Evolutionary conservation across 345 rosid genomes (phyloP).

Genomic region (Eucalyptus guilfoylei): DNA sequence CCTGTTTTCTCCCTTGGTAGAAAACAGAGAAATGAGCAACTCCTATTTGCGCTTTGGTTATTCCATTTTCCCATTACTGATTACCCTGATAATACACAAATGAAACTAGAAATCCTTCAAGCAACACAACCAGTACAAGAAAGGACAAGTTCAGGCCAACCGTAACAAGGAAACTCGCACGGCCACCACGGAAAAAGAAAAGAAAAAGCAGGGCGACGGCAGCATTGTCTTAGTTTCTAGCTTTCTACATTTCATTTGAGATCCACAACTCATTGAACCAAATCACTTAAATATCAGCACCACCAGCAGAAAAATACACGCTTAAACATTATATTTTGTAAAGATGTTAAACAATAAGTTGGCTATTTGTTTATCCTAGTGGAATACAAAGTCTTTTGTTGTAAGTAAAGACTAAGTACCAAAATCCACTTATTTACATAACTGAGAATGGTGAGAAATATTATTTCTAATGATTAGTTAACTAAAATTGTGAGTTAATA

Average conservation of each 20-base stretch:
- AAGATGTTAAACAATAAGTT: no score
- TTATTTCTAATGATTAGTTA: no score
- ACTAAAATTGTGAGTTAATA: no score
- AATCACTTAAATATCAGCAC: no score
- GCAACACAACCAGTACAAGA: not conserved
- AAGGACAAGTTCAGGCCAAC: not conserved
- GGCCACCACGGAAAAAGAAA: not conserved
- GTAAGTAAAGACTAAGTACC: no score
- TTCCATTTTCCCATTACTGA: not conserved
- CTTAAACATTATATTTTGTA: no score
- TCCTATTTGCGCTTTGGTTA: not conserved
- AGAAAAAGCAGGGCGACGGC: not conserved
- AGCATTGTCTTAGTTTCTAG: not conserved
- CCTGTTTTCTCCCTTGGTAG: not conserved
- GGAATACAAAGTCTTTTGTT: no score
- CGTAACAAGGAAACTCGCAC: not conserved
- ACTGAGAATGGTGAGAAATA: no score
- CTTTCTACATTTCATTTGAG: not conserved
- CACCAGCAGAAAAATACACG: no score
- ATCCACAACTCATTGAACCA: no score
- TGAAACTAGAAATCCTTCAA: not conserved
- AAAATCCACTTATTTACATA: no score
- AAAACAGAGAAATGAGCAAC: not conserved
- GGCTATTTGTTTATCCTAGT: no score
- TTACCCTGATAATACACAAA: not conserved